A percentile compares a stretch with the other conserved stretches of the same genome.
Evolutionary conservation across 345 rosid genomes (phyloP).

Genomic region (Combretum micranthum): DNA sequence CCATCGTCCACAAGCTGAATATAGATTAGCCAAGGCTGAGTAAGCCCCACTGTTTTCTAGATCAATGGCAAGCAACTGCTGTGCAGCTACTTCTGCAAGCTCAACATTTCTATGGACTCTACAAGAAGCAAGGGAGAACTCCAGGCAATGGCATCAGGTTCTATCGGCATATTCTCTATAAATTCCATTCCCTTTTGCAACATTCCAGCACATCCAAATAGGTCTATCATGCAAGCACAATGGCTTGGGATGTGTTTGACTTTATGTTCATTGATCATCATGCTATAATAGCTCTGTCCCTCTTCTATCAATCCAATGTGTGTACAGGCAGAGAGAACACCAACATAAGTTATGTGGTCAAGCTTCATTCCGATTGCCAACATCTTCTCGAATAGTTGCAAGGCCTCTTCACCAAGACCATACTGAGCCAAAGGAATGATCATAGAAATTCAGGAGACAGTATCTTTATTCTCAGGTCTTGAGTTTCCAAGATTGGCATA

Average conservation of each 20-base stretch:
- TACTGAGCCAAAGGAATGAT: too few species aligned
- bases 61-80: conserved; percentile 54
- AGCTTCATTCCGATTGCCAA: conserved; percentile 49
- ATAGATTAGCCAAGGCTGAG: conserved; percentile 73
- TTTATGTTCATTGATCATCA: conserved; percentile 53
- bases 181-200: conserved; percentile 58
- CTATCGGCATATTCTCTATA: conserved; percentile 58
- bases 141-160: conserved; percentile 81
- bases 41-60: conserved; percentile 87
- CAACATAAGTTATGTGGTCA: conserved; percentile 84
- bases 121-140: conserved; percentile 80
- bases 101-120: conserved; percentile 65
- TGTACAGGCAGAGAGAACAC: conserved; percentile 85
- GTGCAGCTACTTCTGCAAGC: conserved; percentile 65
- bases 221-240: conserved; percentile 78
- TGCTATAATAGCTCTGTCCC: conserved; percentile 49
- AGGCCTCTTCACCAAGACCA: too few species aligned
- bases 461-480: conserved; percentile 30
- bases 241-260: conserved; percentile 78
- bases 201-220: conserved; percentile 79
- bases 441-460: conserved; percentile 88
- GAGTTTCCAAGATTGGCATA: conserved; percentile 65
- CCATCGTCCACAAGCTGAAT: conserved; percentile 82
- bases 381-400: conserved; percentile 70
- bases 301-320: conserved; percentile 71